Conservation (phyloP, 176 grass and related monocot genomes). For the Alopecurus myosuroides region DNA sequence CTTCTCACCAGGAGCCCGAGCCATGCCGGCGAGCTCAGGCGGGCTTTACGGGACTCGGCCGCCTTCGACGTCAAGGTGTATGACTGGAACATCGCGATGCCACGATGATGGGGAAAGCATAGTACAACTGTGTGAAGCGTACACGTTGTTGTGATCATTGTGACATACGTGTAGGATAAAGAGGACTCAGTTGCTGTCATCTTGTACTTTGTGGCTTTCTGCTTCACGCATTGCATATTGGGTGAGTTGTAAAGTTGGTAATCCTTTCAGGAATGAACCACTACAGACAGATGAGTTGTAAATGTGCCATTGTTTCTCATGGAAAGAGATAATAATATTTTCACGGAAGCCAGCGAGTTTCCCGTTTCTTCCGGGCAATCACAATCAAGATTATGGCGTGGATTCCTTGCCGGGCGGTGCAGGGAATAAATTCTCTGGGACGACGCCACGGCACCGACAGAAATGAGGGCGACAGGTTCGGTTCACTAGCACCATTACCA, state of each 20-base stretch:
- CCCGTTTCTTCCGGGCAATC: background rate
- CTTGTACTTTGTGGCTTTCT: background rate
- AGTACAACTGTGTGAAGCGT: background rate
- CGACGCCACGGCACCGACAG: slow-evolving; percentile 18
- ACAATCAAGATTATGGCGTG: background rate
- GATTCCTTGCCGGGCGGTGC: background rate
- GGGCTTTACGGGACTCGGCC: slow-evolving; percentile 27
- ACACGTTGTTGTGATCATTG: background rate
- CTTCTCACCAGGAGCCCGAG: slow-evolving; percentile 53
- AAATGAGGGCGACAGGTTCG: too few species aligned
- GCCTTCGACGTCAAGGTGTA: slow-evolving; percentile 67
- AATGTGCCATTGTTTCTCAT: too few species aligned
- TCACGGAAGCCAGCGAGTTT: too few species aligned
- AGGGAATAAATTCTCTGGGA: background rate
- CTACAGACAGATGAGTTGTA: too few species aligned
- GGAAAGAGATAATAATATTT: too few species aligned
- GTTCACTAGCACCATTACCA: too few species aligned
- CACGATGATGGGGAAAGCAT: background rate
- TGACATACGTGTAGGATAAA: background rate
- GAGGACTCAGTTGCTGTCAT: background rate
- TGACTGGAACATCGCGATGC: slow-evolving; percentile 55
- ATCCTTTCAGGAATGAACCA: background rate
- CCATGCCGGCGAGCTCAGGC: slow-evolving; percentile 35
- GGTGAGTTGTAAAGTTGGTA: background rate
- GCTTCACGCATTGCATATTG: background rate